A percentile compares a stretch with the other conserved stretches of the same genome.
phyloP scores from a whole-genome alignment of 1,284 basidiomycete species.

The Naganishia sp. region DNA sequence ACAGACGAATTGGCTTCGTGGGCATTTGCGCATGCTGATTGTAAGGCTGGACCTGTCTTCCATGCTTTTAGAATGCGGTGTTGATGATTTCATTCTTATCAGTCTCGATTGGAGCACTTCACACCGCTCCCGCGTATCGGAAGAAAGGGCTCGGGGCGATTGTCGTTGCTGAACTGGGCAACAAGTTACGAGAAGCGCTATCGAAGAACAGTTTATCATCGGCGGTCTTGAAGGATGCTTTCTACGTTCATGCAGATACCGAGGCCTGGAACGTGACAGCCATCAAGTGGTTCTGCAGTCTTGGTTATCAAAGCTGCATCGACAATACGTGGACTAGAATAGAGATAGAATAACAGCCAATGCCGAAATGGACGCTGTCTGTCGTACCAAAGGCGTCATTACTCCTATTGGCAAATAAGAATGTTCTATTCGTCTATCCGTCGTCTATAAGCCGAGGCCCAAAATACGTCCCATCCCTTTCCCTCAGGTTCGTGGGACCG shows the following conservation, averaged over 20 bases:
- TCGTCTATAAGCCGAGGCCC: no score
- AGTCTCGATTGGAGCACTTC: conserved; percentile 19
- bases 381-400: no score
- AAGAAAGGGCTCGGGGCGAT: background rate
- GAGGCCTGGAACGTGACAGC: conserved; percentile 7
- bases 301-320: conserved; percentile 8
- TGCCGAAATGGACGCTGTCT: no score
- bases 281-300: conserved; percentile 14
- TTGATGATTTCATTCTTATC: background rate
- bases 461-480: no score
- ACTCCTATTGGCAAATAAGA: no score
- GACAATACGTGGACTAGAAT: conserved; percentile 19
- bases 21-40: conserved; percentile 16
- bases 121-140: conserved; percentile 10
- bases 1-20: conserved; percentile 25
- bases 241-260: conserved; percentile 15
- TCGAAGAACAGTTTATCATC: background rate
- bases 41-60: background rate
- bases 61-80: background rate
- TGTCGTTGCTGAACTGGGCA: conserved; percentile 8
- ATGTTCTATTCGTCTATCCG: no score
- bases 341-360: background rate
- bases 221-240: background rate
- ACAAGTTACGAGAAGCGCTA: background rate
- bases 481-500: no score